A percentile compares a stretch with the other conserved stretches of the same genome.
Evolutionary conservation across 1,139 yeast genomes (phyloP).

Genomic region (Magnusiomyces tetraspermus): DNA sequence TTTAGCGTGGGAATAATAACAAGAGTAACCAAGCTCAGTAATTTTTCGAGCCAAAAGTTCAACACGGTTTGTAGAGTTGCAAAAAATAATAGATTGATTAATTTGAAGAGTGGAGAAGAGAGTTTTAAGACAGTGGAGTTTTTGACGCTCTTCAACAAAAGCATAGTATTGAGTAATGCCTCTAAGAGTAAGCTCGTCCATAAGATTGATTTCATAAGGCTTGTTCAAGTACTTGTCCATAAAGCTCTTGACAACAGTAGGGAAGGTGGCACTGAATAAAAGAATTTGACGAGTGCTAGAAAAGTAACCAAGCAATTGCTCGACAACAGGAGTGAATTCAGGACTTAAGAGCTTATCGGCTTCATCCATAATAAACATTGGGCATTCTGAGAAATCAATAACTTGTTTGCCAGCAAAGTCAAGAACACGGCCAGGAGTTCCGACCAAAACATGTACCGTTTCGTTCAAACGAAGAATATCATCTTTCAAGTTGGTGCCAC

Average conservation of each 20-base stretch:
- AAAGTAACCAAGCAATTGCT: conserved; percentile 75
- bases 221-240: conserved; percentile 85
- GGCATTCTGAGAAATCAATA: conserved; percentile 81
- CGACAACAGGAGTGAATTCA: conserved; percentile 82
- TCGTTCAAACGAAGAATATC: conserved; percentile 90
- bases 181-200: conserved; percentile 93
- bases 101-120: conserved; percentile 88
- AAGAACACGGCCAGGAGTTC: conserved; percentile 94
- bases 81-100: conserved; percentile 91
- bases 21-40: conserved; percentile 92
- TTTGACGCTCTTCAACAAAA: conserved; percentile 93
- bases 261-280: conserved; percentile 92
- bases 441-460: conserved; percentile 83
- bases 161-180: conserved; percentile 98
- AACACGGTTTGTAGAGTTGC: conserved; percentile 93
- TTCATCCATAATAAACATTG: conserved; percentile 93
- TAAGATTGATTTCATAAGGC: conserved; percentile 91
- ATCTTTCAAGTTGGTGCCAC: conserved; percentile 92
- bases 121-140: conserved; percentile 90
- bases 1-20: conserved; percentile 93
- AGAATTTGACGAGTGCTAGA: conserved; percentile 76
- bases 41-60: conserved; percentile 92
- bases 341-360: conserved; percentile 94
- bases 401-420: conserved; percentile 85
- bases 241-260: conserved; percentile 81